Evolutionary conservation across 2,329 filamentous ascomycete species (phyloP).

Genomic region (Aspergillus vadensis): DNA sequence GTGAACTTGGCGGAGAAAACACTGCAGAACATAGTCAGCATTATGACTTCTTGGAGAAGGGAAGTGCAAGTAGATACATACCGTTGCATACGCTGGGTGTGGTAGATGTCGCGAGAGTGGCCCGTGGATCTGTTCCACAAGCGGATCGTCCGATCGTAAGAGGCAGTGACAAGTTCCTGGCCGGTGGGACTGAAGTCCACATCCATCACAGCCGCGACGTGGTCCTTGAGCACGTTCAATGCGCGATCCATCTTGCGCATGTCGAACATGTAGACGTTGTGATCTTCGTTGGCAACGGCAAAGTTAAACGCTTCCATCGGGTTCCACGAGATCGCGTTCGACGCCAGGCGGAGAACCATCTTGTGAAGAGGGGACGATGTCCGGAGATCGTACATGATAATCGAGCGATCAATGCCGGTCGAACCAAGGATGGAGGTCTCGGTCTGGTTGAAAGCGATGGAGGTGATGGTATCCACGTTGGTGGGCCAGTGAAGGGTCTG

Average conservation of each 20-base stretch:
- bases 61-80: slow-evolving; percentile 25
- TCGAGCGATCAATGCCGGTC: slow-evolving; percentile 77
- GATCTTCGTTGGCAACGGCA: slow-evolving; percentile 89
- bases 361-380: slow-evolving; percentile 82
- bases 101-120: slow-evolving; percentile 89
- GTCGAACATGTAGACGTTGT: slow-evolving; percentile 91
- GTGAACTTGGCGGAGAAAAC: slow-evolving; percentile 85
- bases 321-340: slow-evolving; percentile 87
- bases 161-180: slow-evolving; percentile 87
- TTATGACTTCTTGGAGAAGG: not conserved
- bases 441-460: slow-evolving; percentile 86
- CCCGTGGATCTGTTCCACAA: slow-evolving; percentile 80
- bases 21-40: slow-evolving; percentile 42
- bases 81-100: slow-evolving; percentile 95
- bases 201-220: slow-evolving; percentile 92
- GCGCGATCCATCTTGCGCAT: slow-evolving; percentile 88
- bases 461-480: slow-evolving; percentile 83
- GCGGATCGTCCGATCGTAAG: slow-evolving; percentile 83
- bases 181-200: slow-evolving; percentile 94
- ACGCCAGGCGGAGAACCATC: slow-evolving; percentile 77
- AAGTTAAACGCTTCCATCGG: slow-evolving; percentile 97
- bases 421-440: slow-evolving; percentile 91
- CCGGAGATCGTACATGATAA: slow-evolving; percentile 90
- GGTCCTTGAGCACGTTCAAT: slow-evolving; percentile 85
- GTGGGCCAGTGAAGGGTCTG: slow-evolving; percentile 87